Percentiles rank a stretch among this genome's conserved stretches.
These are phyloP conservation scores for Neurospora sp. DNA, from an alignment of 495 filamentous ascomycete species.

Conservation along the genomic window DNA sequence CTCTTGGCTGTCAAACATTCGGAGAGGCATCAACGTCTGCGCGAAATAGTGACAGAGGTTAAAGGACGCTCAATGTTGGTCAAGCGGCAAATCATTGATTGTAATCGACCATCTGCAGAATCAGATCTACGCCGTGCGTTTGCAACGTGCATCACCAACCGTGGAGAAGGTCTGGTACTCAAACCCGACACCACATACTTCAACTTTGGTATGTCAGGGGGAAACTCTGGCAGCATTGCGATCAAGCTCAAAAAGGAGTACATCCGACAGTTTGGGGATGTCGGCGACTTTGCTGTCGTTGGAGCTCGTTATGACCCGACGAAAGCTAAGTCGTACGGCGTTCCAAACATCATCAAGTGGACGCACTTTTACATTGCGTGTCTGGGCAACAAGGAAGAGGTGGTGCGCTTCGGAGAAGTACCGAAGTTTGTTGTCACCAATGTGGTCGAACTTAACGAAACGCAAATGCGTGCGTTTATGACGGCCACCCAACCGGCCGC, in stretches of 20 bases:
- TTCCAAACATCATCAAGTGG: constrained; percentile 49
- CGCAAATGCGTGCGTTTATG: constrained; percentile 24
- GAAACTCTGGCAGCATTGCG: constrained; percentile 39
- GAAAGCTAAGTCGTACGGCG: constrained; percentile 40
- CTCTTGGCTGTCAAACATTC: constrained; percentile 51
- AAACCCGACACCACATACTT: constrained; percentile 82
- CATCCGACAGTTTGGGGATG: constrained; percentile 67
- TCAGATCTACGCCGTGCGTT: constrained; percentile 50
- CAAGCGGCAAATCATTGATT: constrained; percentile 52
- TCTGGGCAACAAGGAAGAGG: constrained; percentile 59
- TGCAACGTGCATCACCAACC: constrained; percentile 49
- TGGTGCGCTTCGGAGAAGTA: constrained; percentile 37
- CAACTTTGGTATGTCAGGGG: constrained; percentile 30
- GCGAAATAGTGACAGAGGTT: constrained; percentile 44
- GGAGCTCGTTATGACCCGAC: constrained; percentile 57
- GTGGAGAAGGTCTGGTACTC: constrained; percentile 68
- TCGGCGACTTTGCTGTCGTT: constrained; percentile 69
- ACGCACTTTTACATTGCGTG: constrained; percentile 75
- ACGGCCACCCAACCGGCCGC: constrained; percentile 24
- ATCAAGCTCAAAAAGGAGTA: constrained; percentile 92
- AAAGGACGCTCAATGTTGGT: constrained; percentile 51
- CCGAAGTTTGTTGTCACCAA: constrained; percentile 58
- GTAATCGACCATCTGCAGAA: constrained; percentile 35
- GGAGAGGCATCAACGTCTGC: constrained; percentile 48
- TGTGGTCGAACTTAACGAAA: constrained; percentile 31